Conservation (phyloP, 495 filamentous ascomycete genomes). For the Talaromyces wortmannii region DNA sequence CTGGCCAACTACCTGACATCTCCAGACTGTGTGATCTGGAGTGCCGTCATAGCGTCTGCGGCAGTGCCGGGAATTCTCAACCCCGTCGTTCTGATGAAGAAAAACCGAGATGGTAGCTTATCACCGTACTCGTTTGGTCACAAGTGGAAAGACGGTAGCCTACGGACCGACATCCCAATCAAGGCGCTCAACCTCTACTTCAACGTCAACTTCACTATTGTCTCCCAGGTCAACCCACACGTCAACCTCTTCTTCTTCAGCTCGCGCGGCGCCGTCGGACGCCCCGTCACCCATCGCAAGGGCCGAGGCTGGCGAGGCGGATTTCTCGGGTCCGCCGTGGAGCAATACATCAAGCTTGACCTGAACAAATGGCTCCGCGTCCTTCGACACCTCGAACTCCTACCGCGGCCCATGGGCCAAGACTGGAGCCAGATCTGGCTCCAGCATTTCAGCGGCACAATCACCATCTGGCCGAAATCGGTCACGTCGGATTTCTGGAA, state of each 20-base stretch:
- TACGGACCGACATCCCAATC: conserved; percentile 92
- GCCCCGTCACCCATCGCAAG: conserved; percentile 87
- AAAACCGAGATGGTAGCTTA: conserved; percentile 66
- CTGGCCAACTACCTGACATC: conserved; percentile 89
- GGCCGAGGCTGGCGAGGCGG: conserved; percentile 95
- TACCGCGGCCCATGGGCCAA: conserved; percentile 85
- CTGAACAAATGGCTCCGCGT: conserved; percentile 96
- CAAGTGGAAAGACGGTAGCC: conserved; percentile 95
- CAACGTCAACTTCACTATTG: conserved; percentile 96
- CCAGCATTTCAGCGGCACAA: conserved; percentile 87
- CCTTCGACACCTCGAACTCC: conserved; percentile 80
- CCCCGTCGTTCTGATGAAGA: conserved; percentile 95
- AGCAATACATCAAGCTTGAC: conserved; percentile 93
- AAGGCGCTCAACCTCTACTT: conserved; percentile 91
- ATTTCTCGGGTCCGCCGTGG: conserved; percentile 82
- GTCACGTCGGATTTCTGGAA: conserved; percentile 70
- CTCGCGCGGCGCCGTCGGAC: conserved; percentile 81
- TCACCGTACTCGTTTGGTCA: conserved; percentile 87
- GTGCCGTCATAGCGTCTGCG: conserved; percentile 88
- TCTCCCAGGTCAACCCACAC: conserved; percentile 94
- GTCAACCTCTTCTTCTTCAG: conserved; percentile 99
- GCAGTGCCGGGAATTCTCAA: conserved; percentile 95
- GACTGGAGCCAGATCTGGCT: conserved; percentile 97
- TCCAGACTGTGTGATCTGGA: conserved; percentile 98
- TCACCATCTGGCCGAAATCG: conserved; percentile 90